These are phyloP conservation scores for Yamadazyma sp. DNA, from an alignment of 805 yeast genomes.

Conservation along the genomic window DNA sequence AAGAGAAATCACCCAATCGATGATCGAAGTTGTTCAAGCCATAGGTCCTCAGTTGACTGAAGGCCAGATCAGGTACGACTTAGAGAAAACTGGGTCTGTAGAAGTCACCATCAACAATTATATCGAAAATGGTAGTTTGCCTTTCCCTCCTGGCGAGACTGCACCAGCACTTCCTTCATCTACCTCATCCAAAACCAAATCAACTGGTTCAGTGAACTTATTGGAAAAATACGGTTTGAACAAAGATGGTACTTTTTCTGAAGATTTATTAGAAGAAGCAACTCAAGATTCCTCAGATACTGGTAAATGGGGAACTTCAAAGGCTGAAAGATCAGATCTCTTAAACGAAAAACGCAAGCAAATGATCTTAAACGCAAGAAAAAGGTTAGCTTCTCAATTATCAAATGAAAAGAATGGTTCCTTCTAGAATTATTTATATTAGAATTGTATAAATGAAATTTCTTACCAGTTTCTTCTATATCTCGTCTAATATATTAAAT, in stretches of 20 bases:
- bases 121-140: constrained; percentile 58
- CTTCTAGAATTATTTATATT: no score
- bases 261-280: no score
- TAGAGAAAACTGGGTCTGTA: constrained; percentile 75
- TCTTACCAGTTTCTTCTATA: no score
- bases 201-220: constrained; percentile 19
- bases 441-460: no score
- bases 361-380: constrained; percentile 41
- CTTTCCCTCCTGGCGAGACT: constrained; percentile 47
- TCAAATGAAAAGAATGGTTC: constrained; percentile 19
- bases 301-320: constrained; percentile 21
- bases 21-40: constrained; percentile 84
- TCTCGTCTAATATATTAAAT: no score
- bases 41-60: constrained; percentile 71
- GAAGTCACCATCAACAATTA: constrained; percentile 75
- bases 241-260: constrained; percentile 16
- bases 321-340: constrained; percentile 18
- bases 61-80: constrained; percentile 70
- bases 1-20: constrained; percentile 57
- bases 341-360: constrained; percentile 32
- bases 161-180: constrained; percentile 12
- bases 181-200: constrained; percentile 7
- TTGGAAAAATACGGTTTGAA: constrained; percentile 44
- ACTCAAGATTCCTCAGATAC: constrained; percentile 12
- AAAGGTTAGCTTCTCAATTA: constrained; percentile 45